These are phyloP conservation scores for Oryza meridionalis DNA, from an alignment of 176 grass and related monocot genomes.

Conservation along the genomic window DNA sequence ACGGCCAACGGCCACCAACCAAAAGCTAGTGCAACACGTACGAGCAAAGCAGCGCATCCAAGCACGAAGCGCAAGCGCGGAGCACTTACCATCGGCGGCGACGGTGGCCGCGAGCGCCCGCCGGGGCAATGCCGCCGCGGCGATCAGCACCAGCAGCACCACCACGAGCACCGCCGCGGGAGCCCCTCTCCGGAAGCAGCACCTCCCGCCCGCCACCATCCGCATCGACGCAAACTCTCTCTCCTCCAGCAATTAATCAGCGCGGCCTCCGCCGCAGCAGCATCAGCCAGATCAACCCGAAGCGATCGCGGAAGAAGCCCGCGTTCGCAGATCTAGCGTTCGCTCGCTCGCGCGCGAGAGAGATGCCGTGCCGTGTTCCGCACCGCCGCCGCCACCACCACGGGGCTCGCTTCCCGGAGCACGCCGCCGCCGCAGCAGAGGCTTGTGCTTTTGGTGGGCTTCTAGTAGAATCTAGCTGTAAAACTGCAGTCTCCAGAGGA, in stretches of 20 bases:
- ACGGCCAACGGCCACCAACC: background rate
- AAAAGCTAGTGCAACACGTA: background rate
- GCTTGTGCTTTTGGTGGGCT: constrained; percentile 51
- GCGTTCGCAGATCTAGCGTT: constrained; percentile 46
- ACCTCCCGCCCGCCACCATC: background rate
- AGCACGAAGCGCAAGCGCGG: background rate
- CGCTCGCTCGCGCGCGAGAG: too few species aligned
- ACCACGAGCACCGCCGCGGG: background rate
- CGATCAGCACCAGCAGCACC: constrained; percentile 24
- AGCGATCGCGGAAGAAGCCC: constrained; percentile 17
- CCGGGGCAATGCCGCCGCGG: constrained; percentile 41
- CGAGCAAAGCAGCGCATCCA: background rate
- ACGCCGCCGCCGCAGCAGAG: background rate
- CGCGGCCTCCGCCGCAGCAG: background rate
- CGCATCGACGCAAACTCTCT: constrained; percentile 4
- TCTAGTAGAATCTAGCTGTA: constrained; percentile 56
- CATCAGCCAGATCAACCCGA: constrained; percentile 1
- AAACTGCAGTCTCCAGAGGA: background rate
- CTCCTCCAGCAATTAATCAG: background rate
- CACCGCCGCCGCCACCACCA: background rate
- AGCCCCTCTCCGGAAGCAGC: background rate
- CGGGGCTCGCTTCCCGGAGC: background rate
- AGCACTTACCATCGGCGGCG: constrained; percentile 45
- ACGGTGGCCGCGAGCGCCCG: constrained; percentile 43
- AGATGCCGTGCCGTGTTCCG: too few species aligned